These are phyloP conservation scores for Colletotrichum endophyticum DNA, from an alignment of 2,329 filamentous ascomycete species.

Conservation along the genomic window DNA sequence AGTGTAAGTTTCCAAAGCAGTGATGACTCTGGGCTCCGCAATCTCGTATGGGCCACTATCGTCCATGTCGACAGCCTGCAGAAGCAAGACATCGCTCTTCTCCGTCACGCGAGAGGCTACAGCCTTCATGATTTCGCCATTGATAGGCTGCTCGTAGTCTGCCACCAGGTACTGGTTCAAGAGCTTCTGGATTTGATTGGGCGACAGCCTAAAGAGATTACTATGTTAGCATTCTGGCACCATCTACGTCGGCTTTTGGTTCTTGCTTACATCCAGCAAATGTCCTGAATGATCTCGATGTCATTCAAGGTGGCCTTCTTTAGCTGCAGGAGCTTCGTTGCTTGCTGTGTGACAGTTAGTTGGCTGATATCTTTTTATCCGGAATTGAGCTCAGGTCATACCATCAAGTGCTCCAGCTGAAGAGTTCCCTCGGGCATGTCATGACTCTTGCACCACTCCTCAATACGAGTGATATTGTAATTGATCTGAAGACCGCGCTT, in stretches of 20 bases:
- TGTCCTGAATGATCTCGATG: slow-evolving; percentile 99
- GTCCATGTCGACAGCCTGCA: slow-evolving; percentile 98
- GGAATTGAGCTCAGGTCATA: slow-evolving; percentile 40
- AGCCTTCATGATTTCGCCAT: slow-evolving; percentile 99
- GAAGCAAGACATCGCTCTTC: slow-evolving; percentile 93
- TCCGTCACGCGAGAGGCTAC: slow-evolving; percentile 96
- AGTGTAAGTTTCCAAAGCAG: slow-evolving; percentile 95
- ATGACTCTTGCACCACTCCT: slow-evolving; percentile 99
- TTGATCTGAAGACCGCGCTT: slow-evolving; percentile 99
- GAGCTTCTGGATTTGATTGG: slow-evolving; percentile 98
- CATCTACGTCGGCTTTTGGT: background rate
- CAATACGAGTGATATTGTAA: slow-evolving; percentile 99
- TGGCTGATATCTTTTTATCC: background rate
- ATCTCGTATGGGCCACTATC: slow-evolving; percentile 99
- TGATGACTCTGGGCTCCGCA: slow-evolving; percentile 94
- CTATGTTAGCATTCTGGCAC: background rate
- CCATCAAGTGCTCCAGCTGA: slow-evolving; percentile 97
- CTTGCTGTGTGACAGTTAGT: slow-evolving; percentile 67
- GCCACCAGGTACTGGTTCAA: slow-evolving; percentile 98
- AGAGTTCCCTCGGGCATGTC: slow-evolving; percentile 99
- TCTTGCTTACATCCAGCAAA: slow-evolving; percentile 94
- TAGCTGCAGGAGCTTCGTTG: slow-evolving; percentile 94
- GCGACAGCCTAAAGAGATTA: slow-evolving; percentile 73
- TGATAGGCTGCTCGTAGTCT: slow-evolving; percentile 99
- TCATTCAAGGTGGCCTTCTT: slow-evolving; percentile 99